Base-by-base conservation (phyloP, 352 stramenopile genomes). In the Phytophthora kernoviae region DNA sequence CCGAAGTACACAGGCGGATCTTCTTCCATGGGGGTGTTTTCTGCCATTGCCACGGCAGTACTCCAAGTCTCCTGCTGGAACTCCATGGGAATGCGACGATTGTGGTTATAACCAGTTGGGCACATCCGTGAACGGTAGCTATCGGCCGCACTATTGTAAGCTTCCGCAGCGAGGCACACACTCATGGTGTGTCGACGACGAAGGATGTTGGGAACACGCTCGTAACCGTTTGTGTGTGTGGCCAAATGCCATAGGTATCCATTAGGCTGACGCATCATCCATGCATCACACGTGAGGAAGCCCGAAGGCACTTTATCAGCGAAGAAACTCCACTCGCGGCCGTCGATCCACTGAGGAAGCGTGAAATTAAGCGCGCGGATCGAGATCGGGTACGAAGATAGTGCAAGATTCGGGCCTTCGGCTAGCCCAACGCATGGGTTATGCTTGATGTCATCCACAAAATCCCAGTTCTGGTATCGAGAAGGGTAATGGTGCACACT, bases 391-490 rank as follows among this genome's bases (percentile, higher is more conserved):
- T 85, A 95, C 10, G 81, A 90, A 15, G 71, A 54, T n/a, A 93
- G 45, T 9, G 75, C 79, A n/a, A 87, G 59, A 40, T 79, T 68
- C 5, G 64, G 52, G 5, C 49, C 48, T 34, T 68, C 42, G 0
- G 71, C 64, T 0, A 43, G 69, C 45, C 83, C 72, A n/a, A 75
- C 76, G 58, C 81, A 88, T 5, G 84, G 86, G 36, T 95, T 93
- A 66, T 85, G 70, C 54, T 87, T 77, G 42, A 91, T 75, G 40
- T 93, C 81, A 47, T 95, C 86, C 4, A 82, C 84, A 58, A 93
- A 92, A 50, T 95, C 84, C 86, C 86, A 95, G 69, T 95, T 93
- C 55, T 93, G 84, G 52, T 91, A 93, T 4, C 85, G 84, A 43
- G 84, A 95, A 18, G 80, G 69, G 50, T 93, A 95, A 54, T 90